Conservation (phyloP, 2,329 filamentous ascomycete species). For the Mollisia scopiformis region DNA sequence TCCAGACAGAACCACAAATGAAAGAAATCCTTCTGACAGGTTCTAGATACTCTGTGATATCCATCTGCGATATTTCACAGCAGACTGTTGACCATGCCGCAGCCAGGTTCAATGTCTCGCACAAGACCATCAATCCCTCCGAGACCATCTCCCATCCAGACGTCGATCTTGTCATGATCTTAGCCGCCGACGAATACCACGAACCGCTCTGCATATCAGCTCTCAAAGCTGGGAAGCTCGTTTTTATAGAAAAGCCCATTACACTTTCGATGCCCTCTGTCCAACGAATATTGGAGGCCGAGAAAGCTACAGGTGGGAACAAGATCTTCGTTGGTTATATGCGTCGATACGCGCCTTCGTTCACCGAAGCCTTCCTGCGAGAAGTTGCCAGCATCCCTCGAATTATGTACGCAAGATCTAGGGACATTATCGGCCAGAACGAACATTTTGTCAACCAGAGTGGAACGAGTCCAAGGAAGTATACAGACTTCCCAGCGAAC, state of each 20-base stretch:
- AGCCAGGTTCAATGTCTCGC: slow-evolving; percentile 24
- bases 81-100: slow-evolving; percentile 43
- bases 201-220: slow-evolving; percentile 53
- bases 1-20: not conserved
- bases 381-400: slow-evolving; percentile 54
- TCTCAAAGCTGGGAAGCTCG: slow-evolving; percentile 55
- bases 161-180: slow-evolving; percentile 47
- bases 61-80: slow-evolving; percentile 44
- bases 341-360: slow-evolving; percentile 61
- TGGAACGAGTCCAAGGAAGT: slow-evolving; percentile 49
- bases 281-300: slow-evolving; percentile 51
- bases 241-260: slow-evolving; percentile 63
- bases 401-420: slow-evolving; percentile 57
- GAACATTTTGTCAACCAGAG: slow-evolving; percentile 49
- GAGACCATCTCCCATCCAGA: slow-evolving; percentile 12
- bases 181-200: slow-evolving; percentile 57
- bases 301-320: slow-evolving; percentile 42
- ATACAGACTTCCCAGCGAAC: slow-evolving; percentile 42
- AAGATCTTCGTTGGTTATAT: slow-evolving; percentile 62
- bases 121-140: slow-evolving; percentile 30
- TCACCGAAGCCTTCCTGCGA: slow-evolving; percentile 52
- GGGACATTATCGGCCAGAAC: slow-evolving; percentile 59
- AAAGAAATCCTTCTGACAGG: not conserved
- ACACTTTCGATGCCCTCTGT: slow-evolving; percentile 51
- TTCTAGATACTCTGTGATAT: slow-evolving; percentile 20